Base-by-base conservation (phyloP, 2,329 filamentous ascomycete genomes). In the Xylaria sp. region DNA sequence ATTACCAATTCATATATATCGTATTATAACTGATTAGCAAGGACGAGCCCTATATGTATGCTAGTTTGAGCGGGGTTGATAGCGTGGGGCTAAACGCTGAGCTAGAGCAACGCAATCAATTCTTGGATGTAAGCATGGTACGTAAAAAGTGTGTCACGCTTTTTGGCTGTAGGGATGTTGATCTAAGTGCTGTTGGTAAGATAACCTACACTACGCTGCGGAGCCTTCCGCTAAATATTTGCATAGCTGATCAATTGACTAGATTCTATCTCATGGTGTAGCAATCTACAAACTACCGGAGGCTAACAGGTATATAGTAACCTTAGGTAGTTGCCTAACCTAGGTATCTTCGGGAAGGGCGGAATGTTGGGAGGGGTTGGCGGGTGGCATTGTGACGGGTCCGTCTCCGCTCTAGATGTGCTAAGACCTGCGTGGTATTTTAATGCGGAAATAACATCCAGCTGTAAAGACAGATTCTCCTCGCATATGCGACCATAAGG, bases 341-440 rank as follows among this genome's bases (percentile, higher is more conserved):
- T 23, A 23, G 23, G 23, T 23, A 53, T 15, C 28, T 33, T 33
- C 5, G 11, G 53, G 51, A 23, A 33, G 10, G 26, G 28, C n/a
- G 9, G 26, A 23, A 42, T 40, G 36, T 36, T 11, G 54, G 54
- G 20, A 42, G 31, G 54, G 54, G 54, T 42, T 23, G 31, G 60
- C 38, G 15, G 31, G 23, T 40, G 15, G 59, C 40, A 54, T 57
- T 31, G n/a, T 46, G 42, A 60, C 31, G 63, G 48, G 48, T 31
- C 46, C 33, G 20, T 49, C 58, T 46, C 56, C 36, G 28, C 56
- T 23, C 4, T 46, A 2, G 13, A 51, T 28, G 10, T 36, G 42
- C 61, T 23, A n/a, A 38, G 61, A 40, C 31, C 60, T 58, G 61
- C 51, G 36, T 36, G 61, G 53, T 38, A 46, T 59, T 33, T 58